These are phyloP conservation scores for Chamaecyparis obtusa DNA, from an alignment of 75 land plant species.

Conservation along the genomic window DNA sequence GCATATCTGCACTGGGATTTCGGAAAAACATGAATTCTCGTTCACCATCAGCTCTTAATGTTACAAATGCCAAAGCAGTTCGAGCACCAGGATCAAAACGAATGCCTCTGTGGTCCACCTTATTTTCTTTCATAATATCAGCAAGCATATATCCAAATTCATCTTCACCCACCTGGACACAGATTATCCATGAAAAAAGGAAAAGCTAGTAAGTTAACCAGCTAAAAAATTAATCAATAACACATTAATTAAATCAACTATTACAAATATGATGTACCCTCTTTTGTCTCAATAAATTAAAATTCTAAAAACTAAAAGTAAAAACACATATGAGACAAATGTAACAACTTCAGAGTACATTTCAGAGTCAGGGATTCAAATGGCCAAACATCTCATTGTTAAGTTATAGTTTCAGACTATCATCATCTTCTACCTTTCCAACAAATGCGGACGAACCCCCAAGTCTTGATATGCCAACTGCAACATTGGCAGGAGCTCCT, in stretches of 20 bases:
- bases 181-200: not conserved
- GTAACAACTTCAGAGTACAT: not conserved
- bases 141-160: conserved; percentile 64
- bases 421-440: conserved; percentile 53
- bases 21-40: conserved; percentile 65
- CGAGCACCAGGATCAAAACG: conserved; percentile 48
- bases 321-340: not conserved
- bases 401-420: not conserved
- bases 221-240: not conserved
- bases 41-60: conserved; percentile 46
- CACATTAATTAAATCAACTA: not conserved
- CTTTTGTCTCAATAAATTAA: not conserved
- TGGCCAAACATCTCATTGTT: not conserved
- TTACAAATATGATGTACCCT: not conserved
- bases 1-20: conserved; percentile 57
- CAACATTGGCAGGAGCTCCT: conserved; percentile 93
- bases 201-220: not conserved
- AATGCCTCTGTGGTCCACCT: conserved; percentile 35
- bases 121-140: conserved; percentile 38
- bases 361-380: not conserved
- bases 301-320: not conserved
- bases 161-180: conserved; percentile 51
- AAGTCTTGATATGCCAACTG: conserved; percentile 64
- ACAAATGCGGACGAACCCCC: conserved; percentile 81
- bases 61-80: conserved; percentile 59